These are phyloP conservation scores for Dactylorhiza incarnata DNA, from an alignment of 106 monocot species.

Conservation along the genomic window DNA sequence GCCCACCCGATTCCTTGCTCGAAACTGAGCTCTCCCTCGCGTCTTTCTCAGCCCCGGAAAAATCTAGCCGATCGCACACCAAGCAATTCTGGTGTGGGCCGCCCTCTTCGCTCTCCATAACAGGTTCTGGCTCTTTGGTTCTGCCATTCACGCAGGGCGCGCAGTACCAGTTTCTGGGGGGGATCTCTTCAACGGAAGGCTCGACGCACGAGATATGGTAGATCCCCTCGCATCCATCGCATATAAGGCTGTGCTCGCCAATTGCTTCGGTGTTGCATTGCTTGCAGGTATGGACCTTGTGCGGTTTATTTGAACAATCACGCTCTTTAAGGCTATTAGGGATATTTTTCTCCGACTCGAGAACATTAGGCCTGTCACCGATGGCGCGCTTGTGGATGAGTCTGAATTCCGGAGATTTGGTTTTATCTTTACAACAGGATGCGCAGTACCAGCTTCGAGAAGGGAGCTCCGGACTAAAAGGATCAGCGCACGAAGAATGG, in stretches of 20 bases:
- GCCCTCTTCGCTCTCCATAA: constrained; percentile 10
- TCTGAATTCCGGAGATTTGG: constrained; percentile 13
- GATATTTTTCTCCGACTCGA: not conserved
- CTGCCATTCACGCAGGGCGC: constrained; percentile 20
- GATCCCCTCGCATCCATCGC: constrained; percentile 67
- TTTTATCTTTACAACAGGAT: constrained; percentile 23
- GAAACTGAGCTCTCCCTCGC: constrained; percentile 37
- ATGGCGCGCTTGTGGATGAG: constrained; percentile 32
- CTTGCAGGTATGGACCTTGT: constrained; percentile 46
- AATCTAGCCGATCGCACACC: constrained; percentile 62
- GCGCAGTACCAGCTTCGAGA: constrained; percentile 47
- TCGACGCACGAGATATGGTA: constrained; percentile 64
- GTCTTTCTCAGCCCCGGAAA: constrained; percentile 19
- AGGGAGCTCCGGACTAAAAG: constrained; percentile 24
- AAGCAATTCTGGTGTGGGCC: constrained; percentile 49
- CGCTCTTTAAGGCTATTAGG: not conserved
- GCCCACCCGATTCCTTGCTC: constrained; percentile 35
- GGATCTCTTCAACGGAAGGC: constrained; percentile 30
- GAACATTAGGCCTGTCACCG: not conserved
- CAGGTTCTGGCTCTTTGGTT: constrained; percentile 10
- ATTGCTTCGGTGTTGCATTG: constrained; percentile 40
- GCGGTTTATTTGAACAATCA: not conserved
- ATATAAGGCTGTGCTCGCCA: constrained; percentile 50
- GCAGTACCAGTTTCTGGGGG: constrained; percentile 56
- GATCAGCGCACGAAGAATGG: constrained; percentile 54